Evolutionary conservation across 2,329 filamentous ascomycete species (phyloP).

Genomic region (Neofusicoccum parvum): DNA sequence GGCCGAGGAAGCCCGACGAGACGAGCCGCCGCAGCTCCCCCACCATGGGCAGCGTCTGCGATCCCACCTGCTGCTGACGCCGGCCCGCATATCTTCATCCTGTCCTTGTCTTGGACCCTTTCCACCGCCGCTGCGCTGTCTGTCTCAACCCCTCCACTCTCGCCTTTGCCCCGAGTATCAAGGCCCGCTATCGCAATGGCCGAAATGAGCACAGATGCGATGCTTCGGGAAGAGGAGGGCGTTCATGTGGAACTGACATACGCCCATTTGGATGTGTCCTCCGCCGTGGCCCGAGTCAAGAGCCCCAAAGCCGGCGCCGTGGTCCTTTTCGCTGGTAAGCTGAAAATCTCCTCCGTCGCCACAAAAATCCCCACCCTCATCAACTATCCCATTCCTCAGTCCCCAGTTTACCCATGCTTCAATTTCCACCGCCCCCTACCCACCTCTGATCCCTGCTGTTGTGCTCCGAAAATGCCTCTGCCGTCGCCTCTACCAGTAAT

Average conservation of each 20-base stretch:
- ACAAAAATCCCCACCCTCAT: background rate
- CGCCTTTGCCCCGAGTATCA: background rate
- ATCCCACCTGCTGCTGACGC: background rate
- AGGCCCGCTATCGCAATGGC: background rate
- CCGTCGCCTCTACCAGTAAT: background rate
- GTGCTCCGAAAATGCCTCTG: slow-evolving; percentile 1
- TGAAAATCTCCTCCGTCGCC: background rate
- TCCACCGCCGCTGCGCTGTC: background rate
- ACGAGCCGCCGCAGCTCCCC: background rate
- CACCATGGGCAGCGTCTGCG: background rate
- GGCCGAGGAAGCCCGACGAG: background rate
- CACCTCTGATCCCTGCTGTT: background rate
- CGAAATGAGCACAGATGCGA: slow-evolving; percentile 1
- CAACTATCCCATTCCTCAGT: slow-evolving; percentile 6
- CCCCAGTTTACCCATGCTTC: background rate
- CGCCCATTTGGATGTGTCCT: slow-evolving; percentile 58
- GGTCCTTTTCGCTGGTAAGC: slow-evolving; percentile 71
- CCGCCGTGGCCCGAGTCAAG: slow-evolving; percentile 67
- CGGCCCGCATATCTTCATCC: slow-evolving; percentile 13
- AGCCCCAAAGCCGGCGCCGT: slow-evolving; percentile 75
- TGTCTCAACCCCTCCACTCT: background rate
- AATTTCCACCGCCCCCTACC: background rate
- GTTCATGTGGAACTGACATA: slow-evolving; percentile 72
- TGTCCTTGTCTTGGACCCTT: slow-evolving; percentile 11
- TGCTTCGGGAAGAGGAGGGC: slow-evolving; percentile 42